Conservation (phyloP, 2,329 filamentous ascomycete genomes). For the Fusarium haematococcum region DNA sequence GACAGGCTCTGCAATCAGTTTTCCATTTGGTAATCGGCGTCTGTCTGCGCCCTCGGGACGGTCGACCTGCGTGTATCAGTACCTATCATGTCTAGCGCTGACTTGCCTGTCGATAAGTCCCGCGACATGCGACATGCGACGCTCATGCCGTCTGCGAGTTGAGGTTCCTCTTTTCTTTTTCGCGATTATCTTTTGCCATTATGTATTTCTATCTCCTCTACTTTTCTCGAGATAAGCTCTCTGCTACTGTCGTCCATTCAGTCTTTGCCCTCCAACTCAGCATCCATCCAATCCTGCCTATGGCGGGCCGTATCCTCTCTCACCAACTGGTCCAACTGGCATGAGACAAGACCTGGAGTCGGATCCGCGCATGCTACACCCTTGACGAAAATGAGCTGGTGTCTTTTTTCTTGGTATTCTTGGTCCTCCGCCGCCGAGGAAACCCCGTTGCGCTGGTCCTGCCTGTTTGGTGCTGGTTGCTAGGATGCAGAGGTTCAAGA, state of each 20-base stretch:
- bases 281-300: conserved; percentile 22
- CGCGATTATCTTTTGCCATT: conserved; percentile 50
- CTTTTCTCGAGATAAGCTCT: conserved; percentile 48
- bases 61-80: conserved; percentile 23
- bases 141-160: background rate
- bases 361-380: conserved; percentile 8
- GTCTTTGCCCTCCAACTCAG: conserved; percentile 34
- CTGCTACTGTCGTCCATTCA: conserved; percentile 28
- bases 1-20: conserved; percentile 35
- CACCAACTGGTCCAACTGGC: conserved; percentile 6
- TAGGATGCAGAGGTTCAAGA: conserved; percentile 12
- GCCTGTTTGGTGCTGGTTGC: conserved; percentile 12
- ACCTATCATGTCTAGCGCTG: background rate
- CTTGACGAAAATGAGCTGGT: conserved; percentile 24
- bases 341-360: background rate
- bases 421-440: conserved; percentile 34
- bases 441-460: conserved; percentile 6
- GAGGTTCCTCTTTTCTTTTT: conserved; percentile 36
- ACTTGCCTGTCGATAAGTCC: background rate
- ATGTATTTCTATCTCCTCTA: conserved; percentile 55
- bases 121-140: conserved; percentile 1
- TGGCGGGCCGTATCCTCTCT: conserved; percentile 25
- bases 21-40: conserved; percentile 48
- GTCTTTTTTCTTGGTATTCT: conserved; percentile 19
- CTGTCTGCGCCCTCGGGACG: conserved; percentile 38